These are phyloP conservation scores for Ceriops tagal DNA, from an alignment of 345 rosid genomes.

Conservation along the genomic window DNA sequence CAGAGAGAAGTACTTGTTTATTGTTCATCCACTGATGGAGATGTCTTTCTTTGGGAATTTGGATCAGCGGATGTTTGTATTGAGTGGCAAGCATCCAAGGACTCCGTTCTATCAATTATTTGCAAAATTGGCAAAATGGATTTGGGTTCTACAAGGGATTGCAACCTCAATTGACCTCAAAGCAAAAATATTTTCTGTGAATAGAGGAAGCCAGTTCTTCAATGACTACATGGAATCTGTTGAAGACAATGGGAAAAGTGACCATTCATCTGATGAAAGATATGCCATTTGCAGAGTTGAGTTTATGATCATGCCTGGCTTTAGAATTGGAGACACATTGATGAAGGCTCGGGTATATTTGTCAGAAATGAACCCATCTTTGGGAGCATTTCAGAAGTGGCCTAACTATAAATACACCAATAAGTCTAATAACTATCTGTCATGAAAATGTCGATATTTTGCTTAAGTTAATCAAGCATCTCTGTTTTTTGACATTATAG, in stretches of 20 bases:
- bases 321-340: conserved; percentile 39
- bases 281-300: conserved; percentile 33
- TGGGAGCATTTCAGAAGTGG: neutral
- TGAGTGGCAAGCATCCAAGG: conserved; percentile 55
- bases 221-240: conserved; percentile 45
- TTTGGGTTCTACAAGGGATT: conserved; percentile 50
- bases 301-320: conserved; percentile 65
- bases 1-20: conserved; percentile 43
- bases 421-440: conserved; percentile 7
- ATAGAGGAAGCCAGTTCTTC: conserved; percentile 46
- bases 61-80: conserved; percentile 51
- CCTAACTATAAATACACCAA: neutral
- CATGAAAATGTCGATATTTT: conserved; percentile 3
- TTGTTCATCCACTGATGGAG: conserved; percentile 61
- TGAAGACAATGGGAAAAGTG: conserved; percentile 8
- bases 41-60: conserved; percentile 58
- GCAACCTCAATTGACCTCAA: conserved; percentile 46
- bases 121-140: conserved; percentile 54
- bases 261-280: conserved; percentile 6
- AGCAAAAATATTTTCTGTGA: conserved; percentile 44
- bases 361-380: conserved; percentile 22
- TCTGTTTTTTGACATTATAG: conserved; percentile 5
- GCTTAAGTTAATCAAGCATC: conserved; percentile 6
- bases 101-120: conserved; percentile 55
- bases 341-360: conserved; percentile 49